Evolutionary conservation across 2,329 filamentous ascomycete genomes (phyloP).

Genomic region (Hypoxylon sp.): DNA sequence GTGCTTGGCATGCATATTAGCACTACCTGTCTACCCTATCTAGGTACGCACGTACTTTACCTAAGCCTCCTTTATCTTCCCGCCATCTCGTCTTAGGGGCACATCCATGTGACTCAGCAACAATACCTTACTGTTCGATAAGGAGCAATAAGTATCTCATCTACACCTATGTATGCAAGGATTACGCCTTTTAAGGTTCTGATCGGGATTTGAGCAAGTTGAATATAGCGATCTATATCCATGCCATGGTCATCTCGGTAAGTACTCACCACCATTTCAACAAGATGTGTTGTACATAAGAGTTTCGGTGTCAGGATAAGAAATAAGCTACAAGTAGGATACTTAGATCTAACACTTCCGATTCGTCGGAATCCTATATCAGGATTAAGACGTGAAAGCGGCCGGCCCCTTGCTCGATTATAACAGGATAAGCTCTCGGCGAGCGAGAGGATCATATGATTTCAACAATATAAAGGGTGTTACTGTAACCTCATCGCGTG

Average conservation of each 20-base stretch:
- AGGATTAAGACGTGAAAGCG: not conserved
- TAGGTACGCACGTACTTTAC: not conserved
- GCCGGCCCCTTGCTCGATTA: not conserved
- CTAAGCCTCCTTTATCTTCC: not conserved
- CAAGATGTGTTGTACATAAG: not conserved
- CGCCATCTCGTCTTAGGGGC: not conserved
- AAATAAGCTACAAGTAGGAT: slow-evolving; percentile 2
- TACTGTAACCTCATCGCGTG: not conserved
- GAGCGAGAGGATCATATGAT: not conserved
- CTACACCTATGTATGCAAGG: not conserved
- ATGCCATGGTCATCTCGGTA: not conserved
- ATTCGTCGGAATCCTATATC: not conserved
- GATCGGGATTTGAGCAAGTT: not conserved
- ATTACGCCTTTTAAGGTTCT: not conserved
- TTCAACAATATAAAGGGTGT: not conserved
- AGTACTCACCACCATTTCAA: not conserved
- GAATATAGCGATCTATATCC: not conserved
- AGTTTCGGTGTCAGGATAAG: slow-evolving; percentile 1
- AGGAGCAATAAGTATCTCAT: not conserved
- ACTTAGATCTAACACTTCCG: slow-evolving; percentile 27
- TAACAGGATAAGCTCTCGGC: not conserved
- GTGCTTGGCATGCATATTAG: not conserved
- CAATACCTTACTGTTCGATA: not conserved
- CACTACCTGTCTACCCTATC: not conserved
- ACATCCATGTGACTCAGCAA: not conserved